Conservation (phyloP, 2,329 filamentous ascomycete genomes). For the Colletotrichum tropicale region DNA sequence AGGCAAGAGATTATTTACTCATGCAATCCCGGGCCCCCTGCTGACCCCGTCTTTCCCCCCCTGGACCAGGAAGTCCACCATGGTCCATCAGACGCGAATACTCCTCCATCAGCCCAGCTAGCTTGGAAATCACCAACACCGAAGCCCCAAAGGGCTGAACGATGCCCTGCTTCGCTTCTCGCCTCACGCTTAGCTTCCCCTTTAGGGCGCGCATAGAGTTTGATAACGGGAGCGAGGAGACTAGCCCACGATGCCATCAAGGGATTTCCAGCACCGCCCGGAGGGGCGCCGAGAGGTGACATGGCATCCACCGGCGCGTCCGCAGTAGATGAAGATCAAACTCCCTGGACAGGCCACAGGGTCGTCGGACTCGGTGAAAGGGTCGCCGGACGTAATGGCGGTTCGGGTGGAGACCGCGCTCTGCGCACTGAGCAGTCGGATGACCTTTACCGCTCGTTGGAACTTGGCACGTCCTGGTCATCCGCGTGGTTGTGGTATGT, state of each 20-base stretch:
- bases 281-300: slow-evolving; percentile 16
- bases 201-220: background rate
- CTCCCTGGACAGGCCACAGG: background rate
- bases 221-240: slow-evolving; percentile 2
- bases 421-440: background rate
- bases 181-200: background rate
- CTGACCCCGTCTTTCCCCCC: background rate
- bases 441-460: background rate
- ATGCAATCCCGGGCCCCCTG: background rate
- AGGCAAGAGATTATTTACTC: background rate
- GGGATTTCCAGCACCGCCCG: slow-evolving; percentile 2
- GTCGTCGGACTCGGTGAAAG: background rate
- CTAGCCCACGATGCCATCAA: background rate
- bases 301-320: background rate
- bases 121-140: background rate
- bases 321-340: slow-evolving; percentile 9
- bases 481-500: background rate
- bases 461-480: background rate
- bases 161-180: background rate
- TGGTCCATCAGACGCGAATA: background rate
- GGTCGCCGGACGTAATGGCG: background rate
- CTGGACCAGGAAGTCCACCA: background rate
- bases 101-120: background rate
- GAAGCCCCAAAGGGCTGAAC: slow-evolving; percentile 8
- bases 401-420: background rate